A percentile compares a stretch with the other conserved stretches of the same genome.
These are phyloP conservation scores for Lactifluus echinatus DNA, from an alignment of 768 basidiomycete species.

Conservation along the genomic window DNA sequence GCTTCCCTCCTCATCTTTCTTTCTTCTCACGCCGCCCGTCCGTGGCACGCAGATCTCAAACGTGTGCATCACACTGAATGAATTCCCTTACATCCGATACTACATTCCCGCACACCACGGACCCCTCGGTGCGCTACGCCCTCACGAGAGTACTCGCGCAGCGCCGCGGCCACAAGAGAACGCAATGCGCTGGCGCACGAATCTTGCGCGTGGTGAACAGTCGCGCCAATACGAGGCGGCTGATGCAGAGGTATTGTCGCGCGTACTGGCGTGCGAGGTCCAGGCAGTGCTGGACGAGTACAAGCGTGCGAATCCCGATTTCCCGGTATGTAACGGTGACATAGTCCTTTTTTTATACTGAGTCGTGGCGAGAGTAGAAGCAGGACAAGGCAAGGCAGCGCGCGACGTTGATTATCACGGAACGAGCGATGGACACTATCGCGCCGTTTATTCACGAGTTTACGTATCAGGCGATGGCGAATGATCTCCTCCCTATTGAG, in stretches of 20 bases:
- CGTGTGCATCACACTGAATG: conserved; percentile 80
- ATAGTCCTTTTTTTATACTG: too few relatives aligned
- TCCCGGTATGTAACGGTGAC: conserved; percentile 58
- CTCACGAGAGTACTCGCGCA: conserved; percentile 52
- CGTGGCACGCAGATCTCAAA: conserved; percentile 60
- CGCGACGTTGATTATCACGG: conserved; percentile 82
- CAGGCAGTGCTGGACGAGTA: conserved; percentile 81
- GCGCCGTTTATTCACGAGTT: conserved; percentile 95
- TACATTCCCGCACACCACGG: conserved; percentile 77
- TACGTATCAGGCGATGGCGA: conserved; percentile 98
- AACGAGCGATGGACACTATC: conserved; percentile 90
- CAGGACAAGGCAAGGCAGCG: conserved; percentile 45
- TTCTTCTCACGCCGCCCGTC: not conserved
- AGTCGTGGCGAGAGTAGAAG: conserved; percentile 20
- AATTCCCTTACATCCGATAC: conserved; percentile 90
- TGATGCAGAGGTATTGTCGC: conserved; percentile 69
- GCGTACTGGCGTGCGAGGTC: conserved; percentile 77
- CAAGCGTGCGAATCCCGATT: conserved; percentile 78
- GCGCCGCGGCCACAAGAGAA: conserved; percentile 53
- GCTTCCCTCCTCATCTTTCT: not conserved
- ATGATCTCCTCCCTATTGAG: conserved; percentile 84
- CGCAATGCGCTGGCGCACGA: conserved; percentile 69
- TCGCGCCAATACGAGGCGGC: conserved; percentile 61
- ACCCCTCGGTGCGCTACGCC: conserved; percentile 79
- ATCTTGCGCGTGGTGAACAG: conserved; percentile 64